phyloP scores from a whole-genome alignment of 2,329 filamentous ascomycete species.

The Stagonosporopsis chrysanthemi region DNA sequence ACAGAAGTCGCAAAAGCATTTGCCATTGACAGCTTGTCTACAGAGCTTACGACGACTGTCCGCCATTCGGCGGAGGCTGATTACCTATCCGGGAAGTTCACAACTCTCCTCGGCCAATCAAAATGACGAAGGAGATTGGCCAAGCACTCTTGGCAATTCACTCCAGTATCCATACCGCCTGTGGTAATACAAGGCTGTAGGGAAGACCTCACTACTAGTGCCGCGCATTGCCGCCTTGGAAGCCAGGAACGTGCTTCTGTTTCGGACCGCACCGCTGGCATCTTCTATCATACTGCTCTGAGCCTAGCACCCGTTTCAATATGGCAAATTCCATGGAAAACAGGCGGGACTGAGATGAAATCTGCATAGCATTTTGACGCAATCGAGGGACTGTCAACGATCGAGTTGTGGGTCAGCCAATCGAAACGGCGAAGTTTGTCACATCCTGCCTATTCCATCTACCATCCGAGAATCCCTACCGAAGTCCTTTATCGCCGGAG shows the following conservation, averaged over 20 bases:
- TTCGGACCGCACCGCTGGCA: conserved; percentile 12
- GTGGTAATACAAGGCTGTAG: conserved; percentile 5
- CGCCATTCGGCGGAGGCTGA: conserved; percentile 3
- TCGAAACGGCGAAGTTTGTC: not conserved
- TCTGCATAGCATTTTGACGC: not conserved
- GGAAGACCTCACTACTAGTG: not conserved
- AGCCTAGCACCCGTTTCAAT: conserved; percentile 3
- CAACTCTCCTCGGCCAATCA: conserved; percentile 2
- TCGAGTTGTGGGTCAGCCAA: not conserved
- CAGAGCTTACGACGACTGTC: conserved; percentile 16
- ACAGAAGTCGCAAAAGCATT: conserved; percentile 3
- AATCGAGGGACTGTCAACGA: not conserved
- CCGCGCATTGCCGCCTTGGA: conserved; percentile 3
- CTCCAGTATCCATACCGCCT: conserved; percentile 3
- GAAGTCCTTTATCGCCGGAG: not conserved
- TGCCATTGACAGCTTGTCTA: conserved; percentile 14
- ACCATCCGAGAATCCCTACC: not conserved
- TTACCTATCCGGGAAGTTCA: conserved; percentile 2
- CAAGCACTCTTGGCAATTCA: conserved; percentile 18
- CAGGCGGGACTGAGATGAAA: not conserved
- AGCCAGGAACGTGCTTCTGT: conserved; percentile 4
- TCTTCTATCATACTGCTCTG: not conserved
- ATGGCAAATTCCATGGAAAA: not conserved
- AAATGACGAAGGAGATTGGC: not conserved
- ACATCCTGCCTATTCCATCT: conserved; percentile 12